Percentiles rank a stretch among this genome's conserved stretches.
phyloP scores from a whole-genome alignment of 2,329 filamentous ascomycete genomes.

The Ophiocordyceps polyrhachis-furcata region DNA sequence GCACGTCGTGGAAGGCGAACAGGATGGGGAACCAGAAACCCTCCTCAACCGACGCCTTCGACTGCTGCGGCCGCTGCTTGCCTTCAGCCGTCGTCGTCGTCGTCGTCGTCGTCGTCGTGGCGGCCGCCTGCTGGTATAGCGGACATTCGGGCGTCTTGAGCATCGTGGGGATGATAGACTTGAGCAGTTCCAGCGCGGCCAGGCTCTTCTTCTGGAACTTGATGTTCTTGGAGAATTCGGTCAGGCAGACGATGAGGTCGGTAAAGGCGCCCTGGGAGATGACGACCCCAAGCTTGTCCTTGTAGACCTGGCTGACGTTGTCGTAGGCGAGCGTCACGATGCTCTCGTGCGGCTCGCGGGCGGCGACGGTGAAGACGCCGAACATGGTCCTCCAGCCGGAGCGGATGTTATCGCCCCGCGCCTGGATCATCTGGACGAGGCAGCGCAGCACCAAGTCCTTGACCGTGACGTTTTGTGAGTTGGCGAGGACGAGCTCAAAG shows the following conservation, averaged over 20 bases:
- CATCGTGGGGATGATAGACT: conserved; percentile 88
- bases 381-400: conserved; percentile 99
- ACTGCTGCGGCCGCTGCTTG: conserved; percentile 31
- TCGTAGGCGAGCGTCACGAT: conserved; percentile 96
- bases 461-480: conserved; percentile 76
- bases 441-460: conserved; percentile 96
- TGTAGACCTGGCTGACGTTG: conserved; percentile 90
- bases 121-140: conserved; percentile 39
- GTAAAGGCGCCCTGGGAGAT: conserved; percentile 94
- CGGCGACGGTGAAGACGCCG: conserved; percentile 91
- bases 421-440: conserved; percentile 98
- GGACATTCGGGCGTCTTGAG: conserved; percentile 90
- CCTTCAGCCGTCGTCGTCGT: conserved; percentile 23
- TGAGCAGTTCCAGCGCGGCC: conserved; percentile 86
- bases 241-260: conserved; percentile 87
- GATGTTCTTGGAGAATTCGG: conserved; percentile 96
- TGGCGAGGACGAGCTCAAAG: conserved; percentile 92
- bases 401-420: conserved; percentile 85
- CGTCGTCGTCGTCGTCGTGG: conserved; percentile 21
- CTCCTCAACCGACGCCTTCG: conserved; percentile 78
- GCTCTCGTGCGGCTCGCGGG: conserved; percentile 77
- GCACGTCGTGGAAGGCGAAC: conserved; percentile 94
- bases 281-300: conserved; percentile 84
- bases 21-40: conserved; percentile 98
- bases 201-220: conserved; percentile 98